phyloP scores from a whole-genome alignment of 2,329 filamentous ascomycete species.

The Scedosporium minutisporum region DNA sequence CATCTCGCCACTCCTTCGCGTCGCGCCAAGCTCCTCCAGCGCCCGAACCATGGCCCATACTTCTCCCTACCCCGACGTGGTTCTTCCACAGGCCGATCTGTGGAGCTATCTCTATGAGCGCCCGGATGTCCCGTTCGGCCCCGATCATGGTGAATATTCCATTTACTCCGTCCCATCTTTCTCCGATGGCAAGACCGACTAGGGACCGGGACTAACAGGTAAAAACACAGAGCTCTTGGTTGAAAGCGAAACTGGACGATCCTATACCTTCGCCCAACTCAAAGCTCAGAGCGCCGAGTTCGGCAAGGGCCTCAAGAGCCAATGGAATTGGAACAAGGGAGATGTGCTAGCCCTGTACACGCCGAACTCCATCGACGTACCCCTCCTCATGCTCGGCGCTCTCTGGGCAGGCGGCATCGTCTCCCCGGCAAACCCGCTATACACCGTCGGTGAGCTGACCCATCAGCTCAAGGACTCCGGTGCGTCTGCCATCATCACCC shows the following conservation, averaged over 20 bases:
- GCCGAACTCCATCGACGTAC: constrained; percentile 78
- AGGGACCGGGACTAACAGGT: not conserved
- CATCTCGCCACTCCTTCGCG: not conserved
- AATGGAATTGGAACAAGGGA: constrained; percentile 71
- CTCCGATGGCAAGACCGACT: not conserved
- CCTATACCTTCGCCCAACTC: constrained; percentile 62
- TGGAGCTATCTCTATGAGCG: constrained; percentile 72
- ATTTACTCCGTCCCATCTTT: not conserved
- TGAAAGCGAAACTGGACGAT: constrained; percentile 58
- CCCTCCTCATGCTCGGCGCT: constrained; percentile 65
- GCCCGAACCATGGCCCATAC: constrained; percentile 53
- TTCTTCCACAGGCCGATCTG: constrained; percentile 66
- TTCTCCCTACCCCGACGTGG: constrained; percentile 53
- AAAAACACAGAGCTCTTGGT: constrained; percentile 58
- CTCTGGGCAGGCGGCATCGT: constrained; percentile 76
- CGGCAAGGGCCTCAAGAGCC: constrained; percentile 64
- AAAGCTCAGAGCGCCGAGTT: constrained; percentile 62
- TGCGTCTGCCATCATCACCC: constrained; percentile 67
- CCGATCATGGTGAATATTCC: constrained; percentile 56
- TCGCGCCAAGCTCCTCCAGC: not conserved
- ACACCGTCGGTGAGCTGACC: constrained; percentile 73
- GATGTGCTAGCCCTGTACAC: constrained; percentile 77
- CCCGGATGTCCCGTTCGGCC: constrained; percentile 53
- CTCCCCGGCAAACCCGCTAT: constrained; percentile 74
- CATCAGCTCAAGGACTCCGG: constrained; percentile 74